Conservation (phyloP, 2,329 filamentous ascomycete species). For the Aspergillus tubingensis region DNA sequence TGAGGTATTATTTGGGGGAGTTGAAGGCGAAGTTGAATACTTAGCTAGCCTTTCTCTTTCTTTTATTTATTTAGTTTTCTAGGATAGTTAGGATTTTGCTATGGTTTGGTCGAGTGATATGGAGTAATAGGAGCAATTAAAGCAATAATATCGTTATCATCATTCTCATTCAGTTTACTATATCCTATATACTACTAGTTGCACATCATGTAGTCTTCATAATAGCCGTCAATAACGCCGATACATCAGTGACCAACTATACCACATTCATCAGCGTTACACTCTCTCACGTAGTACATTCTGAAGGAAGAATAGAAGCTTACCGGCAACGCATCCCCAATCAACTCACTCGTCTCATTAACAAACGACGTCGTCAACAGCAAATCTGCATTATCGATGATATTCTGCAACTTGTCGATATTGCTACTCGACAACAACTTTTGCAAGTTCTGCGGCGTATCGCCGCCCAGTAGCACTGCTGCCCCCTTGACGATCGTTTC, state of each 20-base stretch:
- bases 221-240: slow-evolving; percentile 20
- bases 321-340: slow-evolving; percentile 39
- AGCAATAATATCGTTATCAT: not conserved
- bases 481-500: slow-evolving; percentile 29
- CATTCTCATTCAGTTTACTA: too few species aligned
- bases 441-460: slow-evolving; percentile 32
- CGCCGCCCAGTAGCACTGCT: slow-evolving; percentile 31
- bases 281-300: not conserved
- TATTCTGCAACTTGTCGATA: slow-evolving; percentile 26
- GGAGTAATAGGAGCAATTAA: not conserved
- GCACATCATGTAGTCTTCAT: not conserved
- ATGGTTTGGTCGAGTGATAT: not conserved
- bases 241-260: slow-evolving; percentile 34
- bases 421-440: slow-evolving; percentile 27
- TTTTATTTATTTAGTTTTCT: not conserved
- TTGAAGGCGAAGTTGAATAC: slow-evolving; percentile 22
- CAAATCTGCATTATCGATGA: slow-evolving; percentile 31
- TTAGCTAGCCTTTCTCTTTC: not conserved
- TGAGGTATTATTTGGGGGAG: slow-evolving; percentile 35
- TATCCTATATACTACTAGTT: not conserved
- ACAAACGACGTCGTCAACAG: slow-evolving; percentile 32
- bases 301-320: not conserved
- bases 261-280: not conserved
- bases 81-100: not conserved
- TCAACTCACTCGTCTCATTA: slow-evolving; percentile 33